Evolutionary conservation across 495 filamentous ascomycete genomes (phyloP), one percentile per base, ranked within the genome.

Genomic region (Rhizodiscina lignyota): DNA sequence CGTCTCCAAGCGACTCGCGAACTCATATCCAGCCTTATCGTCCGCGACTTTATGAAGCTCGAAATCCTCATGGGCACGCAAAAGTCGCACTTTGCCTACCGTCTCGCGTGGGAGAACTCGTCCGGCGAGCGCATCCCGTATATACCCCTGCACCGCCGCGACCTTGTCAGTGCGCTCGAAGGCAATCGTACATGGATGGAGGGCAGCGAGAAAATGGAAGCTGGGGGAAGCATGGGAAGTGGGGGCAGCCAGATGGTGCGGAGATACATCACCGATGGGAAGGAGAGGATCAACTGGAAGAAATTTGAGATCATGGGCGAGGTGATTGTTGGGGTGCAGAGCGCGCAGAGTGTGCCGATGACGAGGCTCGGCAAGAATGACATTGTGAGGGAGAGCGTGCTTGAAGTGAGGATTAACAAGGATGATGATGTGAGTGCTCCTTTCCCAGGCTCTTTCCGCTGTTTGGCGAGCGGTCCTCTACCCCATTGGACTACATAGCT

Each of bases 301-400:
- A 97, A 97, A 49, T 96, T 96, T 45, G 85, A 96, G 60, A 78
- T 97, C 15, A 77, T 96, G 60, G 83, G 84, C 3, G 86, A 94
- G 39, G 79, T 94, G 18, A 68, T 97, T 34, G 66, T 92, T 35
- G 78, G 80, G 3, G 78, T 97, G 24, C 84, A 92, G 63, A 75
- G 73, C 54, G 92, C 84, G 52, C 89, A 94, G 59, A 77, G 76
- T 22, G 76, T 70, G 28, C 78, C 87, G 12, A 94, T 94, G 48
- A 67, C 71, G 37, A 70, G 77, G 38, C 55, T 91, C 36, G 56
- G 61, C 21, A 65, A 61, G 42, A 76, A 74, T 42, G 77, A 84
- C 28, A 64, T 66, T 37, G 63, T 77, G 8, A 67, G 70, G 43
- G 69, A 74, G 41, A 51, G 92, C 48, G 69, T 94, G 21, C 51